Base-by-base conservation (phyloP, 2,329 filamentous ascomycete species). In the Aspergillus sp. region DNA sequence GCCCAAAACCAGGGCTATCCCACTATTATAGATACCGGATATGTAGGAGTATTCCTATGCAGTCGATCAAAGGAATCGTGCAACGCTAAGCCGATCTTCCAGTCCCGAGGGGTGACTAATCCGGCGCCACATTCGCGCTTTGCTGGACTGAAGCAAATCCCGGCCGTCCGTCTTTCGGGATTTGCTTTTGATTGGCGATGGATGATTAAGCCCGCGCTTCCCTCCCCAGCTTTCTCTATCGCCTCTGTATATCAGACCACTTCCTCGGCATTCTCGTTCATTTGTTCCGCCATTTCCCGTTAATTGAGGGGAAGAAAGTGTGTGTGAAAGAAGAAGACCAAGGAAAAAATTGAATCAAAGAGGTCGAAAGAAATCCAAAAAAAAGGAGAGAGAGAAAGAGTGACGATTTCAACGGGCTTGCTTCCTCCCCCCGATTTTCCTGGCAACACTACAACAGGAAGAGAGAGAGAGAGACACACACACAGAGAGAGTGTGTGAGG, bases 121-220 rank as follows among this genome's bases (percentile, higher is more conserved):
- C 55, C 49, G 18, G 24, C 64, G 62, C 64, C 61, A 64, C 61
- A 54, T 54, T 57, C 60, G 55, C 58, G 52, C 54, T 59, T 56
- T 52, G 39, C 46, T 16, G 29, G 18, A 53, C 18, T 18, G 29
- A 63, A 68, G 59, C 72, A 75, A 74, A 75, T 69, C 73, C 73
- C 72, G 72, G 69, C 65, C 56, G 49, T 12, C 55, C 56, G 57
- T 58, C 56, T 57, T 56, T 70, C 73, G 73, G 73, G 73, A 72
- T 75, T 74, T 75, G 73, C 54, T 32, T 56, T 60, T 58, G 42
- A 10, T 50, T 60, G 57, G 59, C 61, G 59, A 65, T 65, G 63
- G 66, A 69, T 70, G 71, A 71, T 66, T 74, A 67, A 71, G 65
- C 69, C 60, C 55, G 29, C 57, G 53, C 49, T 52, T 65, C 58